Conservation (phyloP, 495 filamentous ascomycete species). For the Apiosordaria backusii region DNA sequence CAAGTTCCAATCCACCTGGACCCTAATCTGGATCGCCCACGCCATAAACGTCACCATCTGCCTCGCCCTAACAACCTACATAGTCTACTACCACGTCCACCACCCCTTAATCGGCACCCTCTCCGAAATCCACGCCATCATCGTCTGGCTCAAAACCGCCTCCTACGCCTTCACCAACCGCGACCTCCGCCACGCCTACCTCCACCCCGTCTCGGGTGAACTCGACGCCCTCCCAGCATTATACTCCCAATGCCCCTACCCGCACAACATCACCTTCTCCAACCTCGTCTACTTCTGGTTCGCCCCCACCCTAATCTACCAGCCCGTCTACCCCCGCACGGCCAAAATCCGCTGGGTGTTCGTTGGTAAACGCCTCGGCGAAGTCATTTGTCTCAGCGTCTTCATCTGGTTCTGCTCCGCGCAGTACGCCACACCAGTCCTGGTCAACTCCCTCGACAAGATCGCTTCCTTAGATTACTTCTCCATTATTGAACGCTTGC, state of each 20-base stretch:
- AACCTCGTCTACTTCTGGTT: slow-evolving; percentile 96
- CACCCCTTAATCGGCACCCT: slow-evolving; percentile 92
- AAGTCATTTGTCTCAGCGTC: slow-evolving; percentile 68
- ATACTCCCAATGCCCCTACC: slow-evolving; percentile 83
- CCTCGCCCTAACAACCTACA: slow-evolving; percentile 71
- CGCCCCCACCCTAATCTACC: slow-evolving; percentile 93
- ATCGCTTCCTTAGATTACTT: slow-evolving; percentile 76
- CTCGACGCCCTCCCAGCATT: slow-evolving; percentile 66
- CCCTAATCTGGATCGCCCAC: slow-evolving; percentile 69
- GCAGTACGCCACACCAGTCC: slow-evolving; percentile 87
- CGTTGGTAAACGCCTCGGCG: slow-evolving; percentile 73
- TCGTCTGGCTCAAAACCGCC: slow-evolving; percentile 92
- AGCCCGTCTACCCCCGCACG: slow-evolving; percentile 89
- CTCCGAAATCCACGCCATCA: slow-evolving; percentile 85
- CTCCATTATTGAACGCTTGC: slow-evolving; percentile 78
- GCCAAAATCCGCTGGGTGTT: slow-evolving; percentile 76
- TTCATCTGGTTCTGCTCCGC: slow-evolving; percentile 92
- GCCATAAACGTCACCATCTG: slow-evolving; percentile 78
- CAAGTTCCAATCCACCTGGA: slow-evolving; percentile 71
- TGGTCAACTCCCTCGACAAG: slow-evolving; percentile 83
- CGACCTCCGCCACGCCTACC: slow-evolving; percentile 83
- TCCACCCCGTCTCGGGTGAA: slow-evolving; percentile 61
- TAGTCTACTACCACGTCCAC: slow-evolving; percentile 85
- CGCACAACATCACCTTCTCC: slow-evolving; percentile 76
- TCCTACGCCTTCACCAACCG: slow-evolving; percentile 97